Evolutionary conservation across 208 protist genomes (phyloP).

Genomic region (Trypanosoma theileri): DNA sequence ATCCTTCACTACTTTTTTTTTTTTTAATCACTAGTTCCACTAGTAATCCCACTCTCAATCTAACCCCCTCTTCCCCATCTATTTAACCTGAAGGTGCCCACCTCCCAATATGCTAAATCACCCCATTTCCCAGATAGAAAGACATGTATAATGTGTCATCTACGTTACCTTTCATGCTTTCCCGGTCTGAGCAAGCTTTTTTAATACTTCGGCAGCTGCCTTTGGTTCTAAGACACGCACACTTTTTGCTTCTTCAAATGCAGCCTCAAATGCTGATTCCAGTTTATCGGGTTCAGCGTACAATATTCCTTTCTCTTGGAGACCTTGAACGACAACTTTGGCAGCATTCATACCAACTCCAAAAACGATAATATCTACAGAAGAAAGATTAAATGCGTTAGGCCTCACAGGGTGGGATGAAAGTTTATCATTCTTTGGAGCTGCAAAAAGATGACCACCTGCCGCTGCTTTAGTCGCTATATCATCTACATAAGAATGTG

Average conservation of each 20-base stretch:
- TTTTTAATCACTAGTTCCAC: too few relatives aligned
- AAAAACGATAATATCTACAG: slow-evolving; percentile 66
- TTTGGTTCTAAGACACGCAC: slow-evolving; percentile 54
- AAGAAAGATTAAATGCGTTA: slow-evolving; percentile 40
- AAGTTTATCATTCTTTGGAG: slow-evolving; percentile 48
- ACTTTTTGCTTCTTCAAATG: slow-evolving; percentile 50
- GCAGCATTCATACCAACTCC: slow-evolving; percentile 46
- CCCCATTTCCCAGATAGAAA: neutral
- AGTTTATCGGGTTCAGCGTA: slow-evolving; percentile 68
- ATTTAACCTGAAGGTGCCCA: too few relatives aligned
- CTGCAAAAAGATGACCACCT: slow-evolving; percentile 75
- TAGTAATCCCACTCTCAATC: too few relatives aligned
- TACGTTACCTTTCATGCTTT: neutral
- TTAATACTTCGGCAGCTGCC: slow-evolving; percentile 35
- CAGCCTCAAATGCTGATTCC: slow-evolving; percentile 23
- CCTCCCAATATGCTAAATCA: too few relatives aligned
- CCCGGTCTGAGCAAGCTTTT: slow-evolving; percentile 39
- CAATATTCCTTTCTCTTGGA: slow-evolving; percentile 52
- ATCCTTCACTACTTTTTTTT: neutral
- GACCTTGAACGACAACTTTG: slow-evolving; percentile 42
- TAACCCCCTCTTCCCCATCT: too few relatives aligned
- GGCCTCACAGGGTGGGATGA: slow-evolving; percentile 48
- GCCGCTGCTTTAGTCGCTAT: slow-evolving; percentile 55
- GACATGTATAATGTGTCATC: neutral
- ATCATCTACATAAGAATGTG: slow-evolving; percentile 73